These are phyloP conservation scores for Hypoxylon sp. DNA, from an alignment of 2,329 filamentous ascomycete species.

Conservation along the genomic window DNA sequence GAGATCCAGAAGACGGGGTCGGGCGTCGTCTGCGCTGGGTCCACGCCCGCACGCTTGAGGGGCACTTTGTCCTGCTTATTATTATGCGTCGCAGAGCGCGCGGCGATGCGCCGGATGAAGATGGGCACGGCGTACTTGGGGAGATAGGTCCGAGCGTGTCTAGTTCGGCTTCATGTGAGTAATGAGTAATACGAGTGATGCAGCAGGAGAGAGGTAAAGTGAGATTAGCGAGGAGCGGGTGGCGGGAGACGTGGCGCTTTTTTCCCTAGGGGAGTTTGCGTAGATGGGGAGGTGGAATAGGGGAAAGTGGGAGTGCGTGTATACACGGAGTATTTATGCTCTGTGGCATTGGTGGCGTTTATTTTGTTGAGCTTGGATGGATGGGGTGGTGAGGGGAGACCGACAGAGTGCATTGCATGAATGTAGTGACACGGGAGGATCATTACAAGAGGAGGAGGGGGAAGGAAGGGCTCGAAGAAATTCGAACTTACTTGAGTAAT, in stretches of 20 bases:
- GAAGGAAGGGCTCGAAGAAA: not conserved
- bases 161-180: slow-evolving; percentile 39
- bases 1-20: slow-evolving; percentile 70
- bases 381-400: not conserved
- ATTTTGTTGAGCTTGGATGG: slow-evolving; percentile 16
- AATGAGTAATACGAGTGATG: not conserved
- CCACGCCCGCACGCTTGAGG: slow-evolving; percentile 75
- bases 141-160: slow-evolving; percentile 70
- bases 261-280: not conserved
- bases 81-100: slow-evolving; percentile 76
- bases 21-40: slow-evolving; percentile 64
- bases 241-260: slow-evolving; percentile 7
- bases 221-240: not conserved
- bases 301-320: not conserved
- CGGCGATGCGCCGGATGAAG: slow-evolving; percentile 75
- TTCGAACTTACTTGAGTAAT: slow-evolving; percentile 65
- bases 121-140: slow-evolving; percentile 83
- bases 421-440: slow-evolving; percentile 6
- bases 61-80: slow-evolving; percentile 86
- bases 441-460: not conserved
- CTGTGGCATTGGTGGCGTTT: slow-evolving; percentile 21
- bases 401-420: slow-evolving; percentile 5
- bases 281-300: not conserved
- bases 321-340: slow-evolving; percentile 4
- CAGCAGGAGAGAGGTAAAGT: not conserved